Base-by-base conservation (phyloP, 345 rosid species). In the Linum usitatissimum region DNA sequence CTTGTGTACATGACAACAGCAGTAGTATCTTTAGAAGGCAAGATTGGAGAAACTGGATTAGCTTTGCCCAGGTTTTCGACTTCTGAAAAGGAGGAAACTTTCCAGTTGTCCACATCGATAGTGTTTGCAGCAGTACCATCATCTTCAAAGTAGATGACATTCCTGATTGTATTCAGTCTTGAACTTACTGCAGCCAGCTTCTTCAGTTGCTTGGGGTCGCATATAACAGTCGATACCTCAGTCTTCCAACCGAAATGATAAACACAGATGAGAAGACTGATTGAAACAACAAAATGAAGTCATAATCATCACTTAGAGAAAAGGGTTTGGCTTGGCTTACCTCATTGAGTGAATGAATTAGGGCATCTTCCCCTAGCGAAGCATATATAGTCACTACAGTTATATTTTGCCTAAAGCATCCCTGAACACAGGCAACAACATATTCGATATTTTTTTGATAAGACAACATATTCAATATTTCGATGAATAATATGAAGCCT, bases 1-100 rank as follows among this genome's bases (percentile, higher is more conserved):
- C 98, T 91, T 38, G 98, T 91, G 70, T 86, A 91, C 98, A 91
- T 86, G 63, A 91, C 74, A 64, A 88, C 87, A 23, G 95, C 96
- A 68, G 81, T 66, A 5, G 74, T 78, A 61, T 88, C 78, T 75
- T 88, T 84, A 19, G 88, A 75, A 66, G 98, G 96, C 34, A 91
- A 68, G 63, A 57, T 75, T 15, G 95, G 86, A 66, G 54, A 65
- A 67, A 80, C 72, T 66, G 85, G 81, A 53, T 20, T 79, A 65
- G 66, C 64, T 75, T 78, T 56, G 53, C 98, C 98, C 59, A 82
- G 76, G 53, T 85, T 75, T 86, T 86, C 95, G 69, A 88, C 86
- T 68, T 83, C 92, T 72, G 86, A 70, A 66, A 88, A 79, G 3
- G 98, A 86, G 23, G 77, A 71, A 68, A 91, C 79, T 28, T 66